A percentile compares a stretch with the other conserved stretches of the same genome.
Conservation (phyloP, 257 asterid species). For the Nicotiana tabacum region DNA sequence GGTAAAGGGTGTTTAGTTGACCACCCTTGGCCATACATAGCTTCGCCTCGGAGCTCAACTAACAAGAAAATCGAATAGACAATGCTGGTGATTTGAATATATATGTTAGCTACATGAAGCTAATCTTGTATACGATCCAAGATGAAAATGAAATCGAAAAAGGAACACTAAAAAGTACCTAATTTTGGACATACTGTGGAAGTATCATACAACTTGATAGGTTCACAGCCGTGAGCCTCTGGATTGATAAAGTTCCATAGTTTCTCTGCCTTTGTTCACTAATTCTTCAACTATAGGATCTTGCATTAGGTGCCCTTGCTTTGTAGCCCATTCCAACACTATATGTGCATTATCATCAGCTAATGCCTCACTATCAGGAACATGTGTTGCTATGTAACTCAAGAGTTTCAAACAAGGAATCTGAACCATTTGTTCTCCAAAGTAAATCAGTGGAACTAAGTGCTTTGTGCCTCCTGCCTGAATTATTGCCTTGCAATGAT, state of each 20-base stretch:
- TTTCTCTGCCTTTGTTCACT: slow-evolving; percentile 14
- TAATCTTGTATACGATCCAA: neutral
- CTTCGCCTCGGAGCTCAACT: too few relatives aligned
- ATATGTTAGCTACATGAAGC: neutral
- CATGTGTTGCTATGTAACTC: slow-evolving; percentile 13
- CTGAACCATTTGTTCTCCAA: slow-evolving; percentile 16
- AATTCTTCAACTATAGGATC: slow-evolving; percentile 9
- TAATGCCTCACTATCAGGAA: slow-evolving; percentile 16
- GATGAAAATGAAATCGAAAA: neutral
- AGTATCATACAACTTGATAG: neutral
- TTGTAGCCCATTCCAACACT: slow-evolving; percentile 16
- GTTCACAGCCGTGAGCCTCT: slow-evolving; percentile 18
- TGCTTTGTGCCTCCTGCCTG: slow-evolving; percentile 16
- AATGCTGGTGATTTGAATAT: neutral
- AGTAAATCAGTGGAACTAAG: slow-evolving; percentile 10
- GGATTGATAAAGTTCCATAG: slow-evolving; percentile 19
- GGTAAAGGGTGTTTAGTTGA: too few relatives aligned
- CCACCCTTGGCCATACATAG: too few relatives aligned
- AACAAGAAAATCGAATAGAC: neutral
- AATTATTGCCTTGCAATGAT: slow-evolving; percentile 18
- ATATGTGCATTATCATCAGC: slow-evolving; percentile 9
- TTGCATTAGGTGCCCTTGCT: slow-evolving; percentile 15
- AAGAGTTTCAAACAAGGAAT: slow-evolving; percentile 9
- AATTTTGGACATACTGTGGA: neutral
- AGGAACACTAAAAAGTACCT: neutral